Conservation (phyloP, 2,329 filamentous ascomycete genomes). For the Aspergillus sp. region DNA sequence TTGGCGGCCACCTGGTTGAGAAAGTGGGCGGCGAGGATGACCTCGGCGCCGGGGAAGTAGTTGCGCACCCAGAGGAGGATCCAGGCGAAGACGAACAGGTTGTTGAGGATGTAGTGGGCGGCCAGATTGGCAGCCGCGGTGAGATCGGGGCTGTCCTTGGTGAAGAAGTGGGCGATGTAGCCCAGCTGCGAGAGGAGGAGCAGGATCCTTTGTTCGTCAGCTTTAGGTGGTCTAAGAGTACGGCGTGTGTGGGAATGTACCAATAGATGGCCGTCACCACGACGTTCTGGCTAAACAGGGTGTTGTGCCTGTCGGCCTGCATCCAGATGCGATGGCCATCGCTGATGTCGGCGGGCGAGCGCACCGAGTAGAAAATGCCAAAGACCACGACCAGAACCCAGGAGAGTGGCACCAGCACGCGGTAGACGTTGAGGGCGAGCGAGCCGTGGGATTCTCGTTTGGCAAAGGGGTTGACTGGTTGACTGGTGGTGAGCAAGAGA, state of each 20-base stretch:
- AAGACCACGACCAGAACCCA: conserved; percentile 66
- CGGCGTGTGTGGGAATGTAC: too few species aligned
- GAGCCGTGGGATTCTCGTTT: conserved; percentile 57
- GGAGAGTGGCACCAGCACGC: conserved; percentile 61
- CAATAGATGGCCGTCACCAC: conserved; percentile 63
- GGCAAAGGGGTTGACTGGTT: conserved; percentile 59
- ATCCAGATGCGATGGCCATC: conserved; percentile 61
- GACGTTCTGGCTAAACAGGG: conserved; percentile 66
- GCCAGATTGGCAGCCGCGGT: conserved; percentile 67
- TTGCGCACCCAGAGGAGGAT: conserved; percentile 72
- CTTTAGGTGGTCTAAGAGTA: too few species aligned
- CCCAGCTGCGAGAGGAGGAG: conserved; percentile 66
- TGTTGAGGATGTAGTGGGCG: conserved; percentile 76
- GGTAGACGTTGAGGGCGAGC: conserved; percentile 60
- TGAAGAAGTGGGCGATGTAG: conserved; percentile 71
- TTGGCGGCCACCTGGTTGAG: conserved; percentile 70
- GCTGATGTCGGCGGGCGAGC: conserved; percentile 54
- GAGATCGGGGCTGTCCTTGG: conserved; percentile 52
- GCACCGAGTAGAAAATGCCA: conserved; percentile 64
- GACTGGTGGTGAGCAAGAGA: neutral
- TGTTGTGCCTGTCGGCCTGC: conserved; percentile 57
- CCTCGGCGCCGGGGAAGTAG: conserved; percentile 65
- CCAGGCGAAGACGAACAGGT: conserved; percentile 72
- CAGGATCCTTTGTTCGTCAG: conserved; percentile 46
- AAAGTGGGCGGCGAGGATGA: conserved; percentile 71